phyloP scores from a whole-genome alignment of 2,329 filamentous ascomycete species.

The Penicillium frequentans region DNA sequence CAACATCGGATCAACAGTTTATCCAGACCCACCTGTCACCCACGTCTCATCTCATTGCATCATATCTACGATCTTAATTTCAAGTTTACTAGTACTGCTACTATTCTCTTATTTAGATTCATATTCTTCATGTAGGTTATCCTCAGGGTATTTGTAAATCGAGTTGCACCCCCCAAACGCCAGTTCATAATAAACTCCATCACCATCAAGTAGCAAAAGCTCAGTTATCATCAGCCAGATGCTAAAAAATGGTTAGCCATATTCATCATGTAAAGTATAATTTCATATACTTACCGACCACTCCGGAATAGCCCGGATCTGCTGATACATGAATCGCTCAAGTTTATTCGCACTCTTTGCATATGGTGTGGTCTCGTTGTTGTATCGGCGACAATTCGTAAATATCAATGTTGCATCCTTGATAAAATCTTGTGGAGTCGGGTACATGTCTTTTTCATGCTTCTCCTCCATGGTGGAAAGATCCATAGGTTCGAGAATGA shows the following conservation, averaged over 20 bases:
- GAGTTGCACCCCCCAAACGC: slow-evolving; percentile 13
- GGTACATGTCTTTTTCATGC: slow-evolving; percentile 89
- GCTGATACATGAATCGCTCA: slow-evolving; percentile 92
- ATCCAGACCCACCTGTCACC: slow-evolving; percentile 27
- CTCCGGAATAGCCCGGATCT: slow-evolving; percentile 87
- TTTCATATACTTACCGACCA: slow-evolving; percentile 63
- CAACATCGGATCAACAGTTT: slow-evolving; percentile 26
- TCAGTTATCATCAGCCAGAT: slow-evolving; percentile 40
- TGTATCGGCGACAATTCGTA: slow-evolving; percentile 93
- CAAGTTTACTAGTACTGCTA: background rate
- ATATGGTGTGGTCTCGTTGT: slow-evolving; percentile 92
- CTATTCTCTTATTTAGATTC: background rate
- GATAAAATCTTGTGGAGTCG: slow-evolving; percentile 88
- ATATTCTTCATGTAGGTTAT: slow-evolving; percentile 6
- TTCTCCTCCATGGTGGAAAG: slow-evolving; percentile 93
- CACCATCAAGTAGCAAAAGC: background rate
- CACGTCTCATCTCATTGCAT: background rate
- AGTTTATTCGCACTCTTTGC: slow-evolving; percentile 93
- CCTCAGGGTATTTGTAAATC: slow-evolving; percentile 21
- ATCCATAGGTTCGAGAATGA: slow-evolving; percentile 98
- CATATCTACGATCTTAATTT: slow-evolving; percentile 1
- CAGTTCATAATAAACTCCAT: slow-evolving; percentile 15
- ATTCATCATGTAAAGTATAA: background rate
- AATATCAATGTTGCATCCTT: slow-evolving; percentile 86
- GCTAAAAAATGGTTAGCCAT: slow-evolving; percentile 26